These are phyloP conservation scores for Penicillium concentricum DNA, from an alignment of 2,329 filamentous ascomycete species.

Conservation along the genomic window DNA sequence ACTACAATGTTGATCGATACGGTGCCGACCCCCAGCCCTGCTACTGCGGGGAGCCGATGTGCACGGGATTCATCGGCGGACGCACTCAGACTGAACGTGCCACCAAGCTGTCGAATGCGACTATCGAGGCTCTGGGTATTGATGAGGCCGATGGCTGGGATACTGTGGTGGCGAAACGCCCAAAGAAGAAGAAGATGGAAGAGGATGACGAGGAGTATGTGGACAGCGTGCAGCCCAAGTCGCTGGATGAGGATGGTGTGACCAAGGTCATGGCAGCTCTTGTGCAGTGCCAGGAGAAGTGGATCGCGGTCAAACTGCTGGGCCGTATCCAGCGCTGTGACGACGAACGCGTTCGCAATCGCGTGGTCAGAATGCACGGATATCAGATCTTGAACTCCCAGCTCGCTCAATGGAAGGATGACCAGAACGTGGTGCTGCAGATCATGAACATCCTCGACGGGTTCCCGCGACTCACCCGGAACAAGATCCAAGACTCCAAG, in stretches of 20 bases:
- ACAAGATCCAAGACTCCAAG: conserved; percentile 95
- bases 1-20: conserved; percentile 99
- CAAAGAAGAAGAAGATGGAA: conserved; percentile 84
- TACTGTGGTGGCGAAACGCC: conserved; percentile 81
- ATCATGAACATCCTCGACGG: conserved; percentile 85
- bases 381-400: conserved; percentile 92
- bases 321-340: conserved; percentile 82
- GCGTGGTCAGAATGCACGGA: conserved; percentile 93
- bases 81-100: conserved; percentile 96
- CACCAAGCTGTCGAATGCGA: conserved; percentile 84
- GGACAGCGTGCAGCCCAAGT: conserved; percentile 78
- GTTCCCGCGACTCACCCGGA: conserved; percentile 86
- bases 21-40: conserved; percentile 95
- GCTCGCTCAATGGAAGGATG: conserved; percentile 80
- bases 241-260: conserved; percentile 77
- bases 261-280: conserved; percentile 95
- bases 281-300: conserved; percentile 98
- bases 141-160: conserved; percentile 92
- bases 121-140: conserved; percentile 93
- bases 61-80: conserved; percentile 93
- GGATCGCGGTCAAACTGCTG: conserved; percentile 95
- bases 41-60: conserved; percentile 93
- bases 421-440: conserved; percentile 84
- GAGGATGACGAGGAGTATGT: conserved; percentile 97
- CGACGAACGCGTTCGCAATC: conserved; percentile 81